Conservation (phyloP, 73 alveolate genomes). For the Paramecium caudatum region DNA sequence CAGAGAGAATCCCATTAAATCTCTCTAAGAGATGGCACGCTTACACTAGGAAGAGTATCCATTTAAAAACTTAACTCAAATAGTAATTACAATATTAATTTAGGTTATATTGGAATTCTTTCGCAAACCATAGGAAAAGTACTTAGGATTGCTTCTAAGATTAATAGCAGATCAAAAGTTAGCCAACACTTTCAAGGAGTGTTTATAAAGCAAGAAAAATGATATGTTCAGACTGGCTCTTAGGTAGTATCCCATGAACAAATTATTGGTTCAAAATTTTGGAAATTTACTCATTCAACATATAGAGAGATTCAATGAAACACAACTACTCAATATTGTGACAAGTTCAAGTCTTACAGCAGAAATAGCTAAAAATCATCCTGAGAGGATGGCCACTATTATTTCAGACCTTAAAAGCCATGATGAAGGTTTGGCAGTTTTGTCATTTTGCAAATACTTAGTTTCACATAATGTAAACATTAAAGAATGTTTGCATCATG, state of each 20-base stretch:
- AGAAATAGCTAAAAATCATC: neutral
- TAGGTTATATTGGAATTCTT: too few relatives aligned
- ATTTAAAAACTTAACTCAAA: too few relatives aligned
- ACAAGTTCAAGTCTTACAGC: neutral
- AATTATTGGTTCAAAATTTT: neutral
- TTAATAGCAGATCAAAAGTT: neutral
- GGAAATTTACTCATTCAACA: neutral
- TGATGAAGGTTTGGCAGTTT: neutral
- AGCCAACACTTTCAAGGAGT: neutral
- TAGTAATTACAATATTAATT: too few relatives aligned
- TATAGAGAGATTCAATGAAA: neutral
- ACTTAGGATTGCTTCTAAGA: neutral
- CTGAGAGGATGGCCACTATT: neutral
- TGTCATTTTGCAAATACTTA: neutral
- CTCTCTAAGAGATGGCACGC: too few relatives aligned
- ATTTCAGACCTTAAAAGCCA: neutral
- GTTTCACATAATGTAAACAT: neutral
- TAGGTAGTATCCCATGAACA: neutral
- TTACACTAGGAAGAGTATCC: too few relatives aligned
- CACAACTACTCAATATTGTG: neutral
- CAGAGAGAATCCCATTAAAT: slow-evolving; percentile 5
- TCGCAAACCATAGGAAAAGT: neutral
- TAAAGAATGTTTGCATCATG: neutral
- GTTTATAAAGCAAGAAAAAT: neutral
- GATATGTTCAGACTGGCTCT: neutral